phyloP scores from a whole-genome alignment of 345 rosid genomes.

The Kernera saxatilis region DNA sequence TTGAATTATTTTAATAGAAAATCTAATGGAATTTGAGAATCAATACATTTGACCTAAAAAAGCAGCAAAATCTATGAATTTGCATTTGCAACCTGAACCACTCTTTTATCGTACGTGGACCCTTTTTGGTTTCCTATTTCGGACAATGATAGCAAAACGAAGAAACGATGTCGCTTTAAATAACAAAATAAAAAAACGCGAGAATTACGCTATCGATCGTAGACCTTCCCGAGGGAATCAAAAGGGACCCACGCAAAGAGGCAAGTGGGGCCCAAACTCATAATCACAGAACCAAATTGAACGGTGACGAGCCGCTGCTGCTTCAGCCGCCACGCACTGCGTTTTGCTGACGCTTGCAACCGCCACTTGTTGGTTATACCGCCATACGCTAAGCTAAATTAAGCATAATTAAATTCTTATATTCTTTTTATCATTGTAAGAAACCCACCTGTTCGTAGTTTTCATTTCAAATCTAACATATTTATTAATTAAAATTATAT shows the following conservation, averaged over 20 bases:
- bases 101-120: conserved; percentile 27
- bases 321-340: conserved; percentile 13
- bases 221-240: conserved; percentile 21
- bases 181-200: too few relatives aligned
- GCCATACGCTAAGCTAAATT: too few relatives aligned
- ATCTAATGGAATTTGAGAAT: background rate
- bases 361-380: background rate
- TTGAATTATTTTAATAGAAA: background rate
- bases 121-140: background rate
- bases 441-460: background rate
- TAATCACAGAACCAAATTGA: conserved; percentile 32
- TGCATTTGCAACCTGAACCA: conserved; percentile 28
- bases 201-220: conserved; percentile 1
- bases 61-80: conserved; percentile 5
- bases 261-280: conserved; percentile 14
- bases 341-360: conserved; percentile 14
- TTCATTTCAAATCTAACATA: too few relatives aligned
- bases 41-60: conserved; percentile 15
- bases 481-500: too few relatives aligned
- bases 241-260: conserved; percentile 19
- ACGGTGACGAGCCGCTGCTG: conserved; percentile 63
- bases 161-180: conserved; percentile 12
- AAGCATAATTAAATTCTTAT: background rate
- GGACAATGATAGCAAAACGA: conserved; percentile 10
- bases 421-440: background rate